These are phyloP conservation scores for Aspergillus indologenus DNA, from an alignment of 495 filamentous ascomycete genomes.

Conservation along the genomic window DNA sequence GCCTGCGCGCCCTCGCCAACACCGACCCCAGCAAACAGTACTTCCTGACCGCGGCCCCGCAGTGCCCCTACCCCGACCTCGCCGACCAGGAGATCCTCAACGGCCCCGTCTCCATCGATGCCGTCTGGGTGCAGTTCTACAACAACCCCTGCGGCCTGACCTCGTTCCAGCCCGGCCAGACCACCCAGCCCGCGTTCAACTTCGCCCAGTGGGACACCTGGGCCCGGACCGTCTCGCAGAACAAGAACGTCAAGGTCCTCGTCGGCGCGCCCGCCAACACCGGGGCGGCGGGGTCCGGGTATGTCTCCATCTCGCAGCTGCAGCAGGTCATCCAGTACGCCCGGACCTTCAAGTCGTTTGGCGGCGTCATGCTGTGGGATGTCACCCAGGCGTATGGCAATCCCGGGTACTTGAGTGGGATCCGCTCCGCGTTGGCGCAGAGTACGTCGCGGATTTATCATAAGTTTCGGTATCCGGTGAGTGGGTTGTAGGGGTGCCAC, in stretches of 20 bases:
- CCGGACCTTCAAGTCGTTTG: conserved; percentile 57
- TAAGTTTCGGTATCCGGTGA: background rate
- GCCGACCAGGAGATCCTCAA: conserved; percentile 56
- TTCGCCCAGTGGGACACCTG: conserved; percentile 69
- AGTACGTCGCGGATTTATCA: background rate
- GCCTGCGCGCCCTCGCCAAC: conserved; percentile 54
- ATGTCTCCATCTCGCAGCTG: conserved; percentile 45
- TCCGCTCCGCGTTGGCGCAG: conserved; percentile 29
- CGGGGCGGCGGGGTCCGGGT: conserved; percentile 57
- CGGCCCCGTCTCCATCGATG: conserved; percentile 54
- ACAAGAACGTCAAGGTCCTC: conserved; percentile 62
- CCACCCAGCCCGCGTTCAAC: conserved; percentile 60
- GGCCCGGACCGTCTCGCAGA: conserved; percentile 58
- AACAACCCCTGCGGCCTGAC: conserved; percentile 67
- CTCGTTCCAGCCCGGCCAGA: conserved; percentile 43
- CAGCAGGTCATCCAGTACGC: conserved; percentile 47
- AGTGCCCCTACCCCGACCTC: conserved; percentile 63
- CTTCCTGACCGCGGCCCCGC: conserved; percentile 64
- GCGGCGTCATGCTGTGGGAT: conserved; percentile 75
- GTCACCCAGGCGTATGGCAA: conserved; percentile 59
- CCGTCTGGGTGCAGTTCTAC: conserved; percentile 71
- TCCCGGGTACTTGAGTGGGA: conserved; percentile 49
- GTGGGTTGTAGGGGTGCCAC: background rate
- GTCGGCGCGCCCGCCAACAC: conserved; percentile 63
- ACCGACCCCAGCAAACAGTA: conserved; percentile 47